Conservation (phyloP, 495 filamentous ascomycete species). For the Margaritispora aquatica region DNA sequence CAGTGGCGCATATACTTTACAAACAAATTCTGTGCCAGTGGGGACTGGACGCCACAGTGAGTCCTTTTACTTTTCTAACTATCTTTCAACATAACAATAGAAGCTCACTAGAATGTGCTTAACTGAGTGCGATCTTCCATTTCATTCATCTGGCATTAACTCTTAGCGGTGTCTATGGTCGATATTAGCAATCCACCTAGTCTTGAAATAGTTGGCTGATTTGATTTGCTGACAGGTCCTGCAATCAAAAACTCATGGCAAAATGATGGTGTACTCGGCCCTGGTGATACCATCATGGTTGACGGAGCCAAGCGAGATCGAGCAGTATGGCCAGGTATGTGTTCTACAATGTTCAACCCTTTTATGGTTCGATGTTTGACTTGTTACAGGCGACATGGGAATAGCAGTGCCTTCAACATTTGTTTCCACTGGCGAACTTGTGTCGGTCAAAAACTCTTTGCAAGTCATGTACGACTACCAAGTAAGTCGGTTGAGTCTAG, state of each 20-base stretch:
- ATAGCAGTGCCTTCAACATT: conserved; percentile 50
- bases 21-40: conserved; percentile 51
- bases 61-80: no score
- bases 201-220: no score
- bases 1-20: conserved; percentile 55
- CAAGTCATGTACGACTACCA: conserved; percentile 51
- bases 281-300: conserved; percentile 36
- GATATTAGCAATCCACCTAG: background rate
- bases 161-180: no score
- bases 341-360: background rate
- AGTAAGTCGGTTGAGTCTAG: conserved; percentile 9
- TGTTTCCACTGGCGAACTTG: conserved; percentile 52
- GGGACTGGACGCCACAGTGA: conserved; percentile 46
- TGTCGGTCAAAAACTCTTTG: conserved; percentile 55
- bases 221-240: no score
- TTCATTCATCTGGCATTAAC: no score
- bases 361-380: background rate
- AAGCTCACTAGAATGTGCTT: background rate
- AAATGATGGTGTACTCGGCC: conserved; percentile 43
- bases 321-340: conserved; percentile 43
- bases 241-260: conserved; percentile 45
- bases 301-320: conserved; percentile 55
- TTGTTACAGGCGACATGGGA: conserved; percentile 44
- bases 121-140: no score
- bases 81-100: no score